Percentiles rank a stretch among this genome's conserved stretches.
Evolutionary conservation across 768 basidiomycete species (phyloP).

Genomic region (Butyriboletus loyo): DNA sequence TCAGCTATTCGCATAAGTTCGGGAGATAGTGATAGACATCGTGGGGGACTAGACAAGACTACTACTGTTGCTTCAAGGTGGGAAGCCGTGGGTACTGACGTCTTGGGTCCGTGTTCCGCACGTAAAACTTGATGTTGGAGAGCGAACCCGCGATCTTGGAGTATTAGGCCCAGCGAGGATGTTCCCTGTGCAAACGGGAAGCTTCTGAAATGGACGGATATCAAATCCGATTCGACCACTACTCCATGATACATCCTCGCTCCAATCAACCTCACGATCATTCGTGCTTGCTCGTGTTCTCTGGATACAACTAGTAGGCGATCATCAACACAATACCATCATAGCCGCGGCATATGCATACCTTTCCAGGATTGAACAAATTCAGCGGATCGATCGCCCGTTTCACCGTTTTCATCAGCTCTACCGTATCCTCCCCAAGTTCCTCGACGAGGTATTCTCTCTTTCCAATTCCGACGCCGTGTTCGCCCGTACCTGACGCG

Average conservation of each 20-base stretch:
- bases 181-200: not conserved
- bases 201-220: not conserved
- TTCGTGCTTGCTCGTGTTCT: not conserved
- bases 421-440: conserved; percentile 77
- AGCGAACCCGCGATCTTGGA: not conserved
- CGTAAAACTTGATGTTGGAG: not conserved
- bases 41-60: not conserved
- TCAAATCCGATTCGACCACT: not conserved
- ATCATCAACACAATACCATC: not conserved
- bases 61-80: not conserved
- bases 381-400: conserved; percentile 72
- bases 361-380: conserved; percentile 86
- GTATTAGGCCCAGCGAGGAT: too few relatives aligned
- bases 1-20: too few relatives aligned
- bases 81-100: too few relatives aligned
- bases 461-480: conserved; percentile 87
- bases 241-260: not conserved
- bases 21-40: too few relatives aligned
- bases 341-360: conserved; percentile 9
- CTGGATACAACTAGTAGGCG: conserved; percentile 18
- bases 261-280: not conserved
- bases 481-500: conserved; percentile 71
- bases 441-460: conserved; percentile 81
- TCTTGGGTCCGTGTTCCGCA: not conserved
- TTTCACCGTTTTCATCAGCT: conserved; percentile 86